Percentiles rank a stretch among this genome's conserved stretches.
Evolutionary conservation across 345 rosid species (phyloP).

Genomic region (Rhodamnia rubescens): DNA sequence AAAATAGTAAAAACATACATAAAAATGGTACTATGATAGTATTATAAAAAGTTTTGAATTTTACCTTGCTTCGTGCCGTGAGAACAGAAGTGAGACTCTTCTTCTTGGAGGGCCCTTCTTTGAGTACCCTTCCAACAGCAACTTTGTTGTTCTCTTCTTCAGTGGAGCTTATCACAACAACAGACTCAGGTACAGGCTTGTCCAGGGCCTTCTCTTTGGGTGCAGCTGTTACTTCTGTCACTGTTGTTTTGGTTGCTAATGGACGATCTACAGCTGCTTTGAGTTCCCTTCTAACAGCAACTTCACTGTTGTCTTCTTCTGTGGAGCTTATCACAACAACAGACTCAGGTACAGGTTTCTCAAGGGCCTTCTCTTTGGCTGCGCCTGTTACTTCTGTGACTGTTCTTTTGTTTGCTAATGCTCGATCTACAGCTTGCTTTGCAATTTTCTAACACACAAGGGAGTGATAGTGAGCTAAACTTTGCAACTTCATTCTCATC

Average conservation of each 20-base stretch:
- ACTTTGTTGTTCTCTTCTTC: conserved; percentile 23
- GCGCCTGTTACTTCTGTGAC: neutral
- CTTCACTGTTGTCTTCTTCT: conserved; percentile 8
- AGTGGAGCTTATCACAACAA: conserved; percentile 44
- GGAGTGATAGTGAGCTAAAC: neutral
- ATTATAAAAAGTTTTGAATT: neutral
- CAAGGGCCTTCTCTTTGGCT: neutral
- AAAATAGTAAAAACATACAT: neutral
- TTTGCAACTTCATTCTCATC: neutral
- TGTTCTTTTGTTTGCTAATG: neutral
- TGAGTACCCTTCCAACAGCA: conserved; percentile 12
- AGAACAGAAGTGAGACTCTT: conserved; percentile 56
- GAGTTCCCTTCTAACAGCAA: conserved; percentile 13
- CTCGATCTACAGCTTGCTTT: neutral
- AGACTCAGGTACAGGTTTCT: conserved; percentile 22
- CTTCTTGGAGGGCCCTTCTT: conserved; percentile 12
- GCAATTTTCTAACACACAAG: neutral
- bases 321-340: conserved; percentile 38
- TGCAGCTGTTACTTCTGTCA: neutral
- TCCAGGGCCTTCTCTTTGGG: conserved; percentile 12
- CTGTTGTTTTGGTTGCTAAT: neutral
- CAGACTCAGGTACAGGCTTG: conserved; percentile 21
- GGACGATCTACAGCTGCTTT: conserved; percentile 1
- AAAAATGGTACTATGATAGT: neutral
- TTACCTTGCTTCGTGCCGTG: conserved; percentile 73